Conservation (phyloP, 495 filamentous ascomycete species). For the Jackrogersella multiformis region DNA sequence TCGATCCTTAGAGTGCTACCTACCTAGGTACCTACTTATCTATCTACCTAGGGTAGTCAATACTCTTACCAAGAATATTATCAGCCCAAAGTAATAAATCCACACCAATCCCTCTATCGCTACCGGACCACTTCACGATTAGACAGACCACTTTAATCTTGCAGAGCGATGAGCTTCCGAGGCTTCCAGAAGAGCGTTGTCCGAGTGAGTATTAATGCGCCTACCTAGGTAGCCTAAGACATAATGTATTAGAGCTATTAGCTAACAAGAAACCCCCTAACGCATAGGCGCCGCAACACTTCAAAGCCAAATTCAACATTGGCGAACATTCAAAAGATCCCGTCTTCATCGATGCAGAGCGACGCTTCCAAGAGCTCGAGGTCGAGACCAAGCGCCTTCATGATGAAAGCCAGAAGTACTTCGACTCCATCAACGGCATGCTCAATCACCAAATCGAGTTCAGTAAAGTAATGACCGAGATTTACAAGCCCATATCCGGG, state of each 20-base stretch:
- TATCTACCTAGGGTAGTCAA: neutral
- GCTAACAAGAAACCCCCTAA: slow-evolving; percentile 15
- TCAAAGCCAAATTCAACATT: slow-evolving; percentile 92
- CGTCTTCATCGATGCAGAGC: slow-evolving; percentile 93
- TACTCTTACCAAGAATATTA: slow-evolving; percentile 10
- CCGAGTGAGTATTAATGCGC: slow-evolving; percentile 64
- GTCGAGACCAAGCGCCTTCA: slow-evolving; percentile 95
- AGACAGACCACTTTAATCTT: slow-evolving; percentile 7
- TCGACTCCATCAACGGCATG: slow-evolving; percentile 98
- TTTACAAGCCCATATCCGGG: slow-evolving; percentile 98
- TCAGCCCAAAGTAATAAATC: slow-evolving; percentile 22
- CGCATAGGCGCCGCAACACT: slow-evolving; percentile 82
- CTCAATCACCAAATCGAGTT: slow-evolving; percentile 98
- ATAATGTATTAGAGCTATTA: neutral
- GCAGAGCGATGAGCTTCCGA: slow-evolving; percentile 86
- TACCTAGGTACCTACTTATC: too few species aligned
- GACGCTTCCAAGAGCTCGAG: slow-evolving; percentile 93
- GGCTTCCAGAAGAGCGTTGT: slow-evolving; percentile 90
- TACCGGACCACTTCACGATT: slow-evolving; percentile 1
- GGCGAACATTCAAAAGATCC: slow-evolving; percentile 93
- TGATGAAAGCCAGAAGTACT: slow-evolving; percentile 94
- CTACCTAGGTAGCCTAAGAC: neutral
- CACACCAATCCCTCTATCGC: neutral
- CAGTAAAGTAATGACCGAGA: slow-evolving; percentile 90
- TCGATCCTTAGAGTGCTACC: too few species aligned